Evolutionary conservation across 106 monocot genomes (phyloP).

Genomic region (Allium fistulosum): DNA sequence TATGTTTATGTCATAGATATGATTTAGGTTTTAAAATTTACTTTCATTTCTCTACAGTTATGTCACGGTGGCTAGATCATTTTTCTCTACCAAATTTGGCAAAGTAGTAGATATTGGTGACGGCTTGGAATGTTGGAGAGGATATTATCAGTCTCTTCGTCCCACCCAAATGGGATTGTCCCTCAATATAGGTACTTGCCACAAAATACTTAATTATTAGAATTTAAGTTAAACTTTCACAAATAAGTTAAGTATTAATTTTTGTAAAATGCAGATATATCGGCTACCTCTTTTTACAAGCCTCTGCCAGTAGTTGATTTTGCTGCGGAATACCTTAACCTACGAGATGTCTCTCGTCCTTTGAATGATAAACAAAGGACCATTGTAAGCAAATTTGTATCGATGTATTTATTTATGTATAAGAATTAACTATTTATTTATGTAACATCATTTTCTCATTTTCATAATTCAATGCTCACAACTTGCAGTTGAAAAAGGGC

Average conservation of each 20-base stretch:
- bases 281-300: constrained; percentile 53
- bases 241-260: not conserved
- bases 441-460: not conserved
- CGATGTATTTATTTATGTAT: too few species aligned
- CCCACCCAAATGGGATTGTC: constrained; percentile 84
- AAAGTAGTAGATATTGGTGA: constrained; percentile 24
- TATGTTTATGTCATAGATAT: not conserved
- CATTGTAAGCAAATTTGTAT: constrained; percentile 22
- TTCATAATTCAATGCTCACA: not conserved
- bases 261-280: constrained; percentile 32
- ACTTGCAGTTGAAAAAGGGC: constrained; percentile 36
- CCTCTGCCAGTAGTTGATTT: constrained; percentile 24
- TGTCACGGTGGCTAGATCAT: constrained; percentile 31
- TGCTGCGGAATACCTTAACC: constrained; percentile 21
- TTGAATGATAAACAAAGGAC: constrained; percentile 31
- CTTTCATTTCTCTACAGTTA: constrained; percentile 15
- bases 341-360: constrained; percentile 9
- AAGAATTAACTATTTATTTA: not conserved
- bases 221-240: not conserved
- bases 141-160: constrained; percentile 73
- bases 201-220: not conserved
- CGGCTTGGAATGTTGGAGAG: constrained; percentile 78
- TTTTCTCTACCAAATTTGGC: constrained; percentile 37
- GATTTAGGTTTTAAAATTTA: not conserved
- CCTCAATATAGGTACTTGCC: constrained; percentile 51